A percentile compares a stretch with the other conserved stretches of the same genome.
These are phyloP conservation scores for Celoporthe dispersa DNA, from an alignment of 2,329 filamentous ascomycete genomes.

Conservation along the genomic window DNA sequence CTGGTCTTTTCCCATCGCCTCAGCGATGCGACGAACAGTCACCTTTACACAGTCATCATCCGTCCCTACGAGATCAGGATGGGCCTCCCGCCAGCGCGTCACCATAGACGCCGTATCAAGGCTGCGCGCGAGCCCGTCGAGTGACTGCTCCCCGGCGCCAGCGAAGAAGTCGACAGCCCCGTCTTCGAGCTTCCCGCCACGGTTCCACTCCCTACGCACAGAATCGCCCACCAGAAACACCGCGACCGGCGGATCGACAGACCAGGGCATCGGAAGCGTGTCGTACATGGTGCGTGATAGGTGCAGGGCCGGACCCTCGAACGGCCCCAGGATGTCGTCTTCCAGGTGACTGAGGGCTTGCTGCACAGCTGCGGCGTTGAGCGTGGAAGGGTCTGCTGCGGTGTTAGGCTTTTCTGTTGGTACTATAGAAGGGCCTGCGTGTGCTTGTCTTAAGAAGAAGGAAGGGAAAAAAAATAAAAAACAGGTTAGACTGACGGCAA, in stretches of 20 bases:
- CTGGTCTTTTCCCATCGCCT: conserved; percentile 9
- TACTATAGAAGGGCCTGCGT: too few species aligned
- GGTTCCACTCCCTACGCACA: conserved; percentile 42
- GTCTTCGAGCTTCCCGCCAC: conserved; percentile 36
- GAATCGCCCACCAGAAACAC: conserved; percentile 32
- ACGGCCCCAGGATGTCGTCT: conserved; percentile 41
- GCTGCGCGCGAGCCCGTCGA: conserved; percentile 35
- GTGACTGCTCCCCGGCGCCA: conserved; percentile 29
- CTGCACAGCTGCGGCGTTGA: conserved; percentile 44
- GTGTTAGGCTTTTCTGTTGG: not conserved
- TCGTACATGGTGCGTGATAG: conserved; percentile 45
- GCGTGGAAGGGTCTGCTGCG: conserved; percentile 39
- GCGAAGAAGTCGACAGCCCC: conserved; percentile 36
- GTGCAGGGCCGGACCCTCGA: conserved; percentile 43
- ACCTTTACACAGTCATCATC: conserved; percentile 41
- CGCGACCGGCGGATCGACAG: conserved; percentile 32
- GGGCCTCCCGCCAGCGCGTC: conserved; percentile 44
- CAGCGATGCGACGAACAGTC: conserved; percentile 6
- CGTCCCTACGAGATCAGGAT: conserved; percentile 41
- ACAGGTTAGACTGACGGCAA: conserved; percentile 32
- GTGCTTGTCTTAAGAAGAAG: too few species aligned
- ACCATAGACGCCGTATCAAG: conserved; percentile 44
- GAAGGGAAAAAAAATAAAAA: not conserved
- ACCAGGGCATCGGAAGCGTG: conserved; percentile 50
- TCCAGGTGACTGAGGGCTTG: conserved; percentile 43